Conservation (phyloP, 805 yeast species). For the Kazachstania psychrophila region DNA sequence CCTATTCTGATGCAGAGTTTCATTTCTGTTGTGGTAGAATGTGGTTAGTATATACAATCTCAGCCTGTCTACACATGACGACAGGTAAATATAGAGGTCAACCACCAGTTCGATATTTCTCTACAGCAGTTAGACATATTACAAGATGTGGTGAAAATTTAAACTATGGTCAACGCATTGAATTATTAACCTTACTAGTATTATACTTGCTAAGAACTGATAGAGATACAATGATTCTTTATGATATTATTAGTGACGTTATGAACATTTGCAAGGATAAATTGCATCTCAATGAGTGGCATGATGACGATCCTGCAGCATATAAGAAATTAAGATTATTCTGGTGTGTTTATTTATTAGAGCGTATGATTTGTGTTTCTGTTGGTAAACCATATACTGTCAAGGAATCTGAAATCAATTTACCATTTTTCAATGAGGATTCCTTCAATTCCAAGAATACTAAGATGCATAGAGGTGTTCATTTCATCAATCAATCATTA, state of each 20-base stretch:
- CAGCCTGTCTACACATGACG: conserved; percentile 44
- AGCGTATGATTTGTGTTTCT: conserved; percentile 52
- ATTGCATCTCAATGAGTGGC: conserved; percentile 22
- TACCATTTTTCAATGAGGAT: conserved; percentile 43
- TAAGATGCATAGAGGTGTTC: conserved; percentile 27
- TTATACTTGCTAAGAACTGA: conserved; percentile 53
- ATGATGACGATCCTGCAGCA: conserved; percentile 17
- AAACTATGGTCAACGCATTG: conserved; percentile 39
- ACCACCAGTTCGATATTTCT: conserved; percentile 46
- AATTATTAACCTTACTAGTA: conserved; percentile 43
- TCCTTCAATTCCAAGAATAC: conserved; percentile 26
- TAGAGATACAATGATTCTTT: conserved; percentile 46
- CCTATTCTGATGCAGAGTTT: conserved; percentile 30
- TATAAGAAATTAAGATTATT: conserved; percentile 44
- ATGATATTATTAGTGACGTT: conserved; percentile 45
- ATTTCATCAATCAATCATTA: conserved; percentile 49
- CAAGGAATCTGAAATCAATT: conserved; percentile 41
- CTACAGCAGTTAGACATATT: conserved; percentile 50
- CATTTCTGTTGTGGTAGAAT: conserved; percentile 47
- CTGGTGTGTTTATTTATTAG: conserved; percentile 57
- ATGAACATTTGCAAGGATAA: conserved; percentile 35
- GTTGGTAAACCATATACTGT: conserved; percentile 50
- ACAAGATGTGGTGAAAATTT: conserved; percentile 36
- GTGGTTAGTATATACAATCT: conserved; percentile 46
- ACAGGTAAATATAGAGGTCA: conserved; percentile 50